These are phyloP conservation scores for Fragaria vesca DNA, from an alignment of 306 rosid genomes.

Conservation along the genomic window DNA sequence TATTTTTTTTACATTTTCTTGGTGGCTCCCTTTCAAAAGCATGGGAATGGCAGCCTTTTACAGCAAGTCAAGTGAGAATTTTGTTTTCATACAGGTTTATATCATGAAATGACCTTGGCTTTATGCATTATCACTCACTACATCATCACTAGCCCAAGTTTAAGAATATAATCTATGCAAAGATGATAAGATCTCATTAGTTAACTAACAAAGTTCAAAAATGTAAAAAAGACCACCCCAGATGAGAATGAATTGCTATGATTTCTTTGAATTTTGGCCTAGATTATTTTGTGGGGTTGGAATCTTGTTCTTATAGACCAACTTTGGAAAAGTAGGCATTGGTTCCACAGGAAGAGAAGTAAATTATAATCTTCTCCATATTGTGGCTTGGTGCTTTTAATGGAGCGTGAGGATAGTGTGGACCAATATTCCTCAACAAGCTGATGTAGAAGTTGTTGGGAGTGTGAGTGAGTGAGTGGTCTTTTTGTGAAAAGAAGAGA, in stretches of 20 bases:
- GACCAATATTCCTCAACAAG: constrained; percentile 46
- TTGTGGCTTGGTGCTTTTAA: constrained; percentile 24
- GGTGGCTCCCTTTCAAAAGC: constrained; percentile 45
- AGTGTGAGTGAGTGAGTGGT: constrained; percentile 45
- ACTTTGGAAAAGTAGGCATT: constrained; percentile 36
- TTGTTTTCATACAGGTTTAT: constrained; percentile 14
- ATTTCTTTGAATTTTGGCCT: background rate
- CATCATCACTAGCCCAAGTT: background rate
- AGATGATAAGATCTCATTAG: constrained; percentile 9
- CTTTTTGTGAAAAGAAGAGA: constrained; percentile 76
- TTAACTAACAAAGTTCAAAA: background rate
- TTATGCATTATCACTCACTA: background rate
- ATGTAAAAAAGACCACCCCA: background rate
- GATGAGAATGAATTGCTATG: background rate
- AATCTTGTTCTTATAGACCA: constrained; percentile 32
- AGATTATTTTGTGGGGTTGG: constrained; percentile 28
- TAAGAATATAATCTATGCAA: background rate
- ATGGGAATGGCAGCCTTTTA: constrained; percentile 65
- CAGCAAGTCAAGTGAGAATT: constrained; percentile 32
- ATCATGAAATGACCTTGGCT: constrained; percentile 6
- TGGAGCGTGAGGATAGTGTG: constrained; percentile 26
- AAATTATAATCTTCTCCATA: constrained; percentile 13
- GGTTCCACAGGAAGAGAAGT: constrained; percentile 21
- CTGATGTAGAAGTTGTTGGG: constrained; percentile 49
- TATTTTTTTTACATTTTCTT: constrained; percentile 15